Percentiles rank a stretch among this genome's conserved stretches.
These are phyloP conservation scores for Russula brevipes DNA, from an alignment of 768 basidiomycete species.

Conservation along the genomic window DNA sequence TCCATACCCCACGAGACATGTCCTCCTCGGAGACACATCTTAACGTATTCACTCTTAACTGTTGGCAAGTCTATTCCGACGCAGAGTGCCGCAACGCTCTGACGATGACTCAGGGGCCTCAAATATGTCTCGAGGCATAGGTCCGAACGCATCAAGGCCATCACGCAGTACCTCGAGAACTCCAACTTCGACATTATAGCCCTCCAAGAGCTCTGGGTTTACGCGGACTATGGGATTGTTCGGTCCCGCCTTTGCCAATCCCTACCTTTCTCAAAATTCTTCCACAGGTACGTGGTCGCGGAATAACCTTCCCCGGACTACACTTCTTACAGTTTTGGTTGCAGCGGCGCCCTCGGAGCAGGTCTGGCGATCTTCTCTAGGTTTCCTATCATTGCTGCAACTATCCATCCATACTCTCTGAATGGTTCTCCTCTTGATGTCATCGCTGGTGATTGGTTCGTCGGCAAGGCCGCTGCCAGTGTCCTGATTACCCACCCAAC, in stretches of 20 bases:
- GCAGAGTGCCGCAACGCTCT: neutral
- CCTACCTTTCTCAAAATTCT: slow-evolving; percentile 74
- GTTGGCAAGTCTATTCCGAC: slow-evolving; percentile 51
- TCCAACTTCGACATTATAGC: slow-evolving; percentile 72
- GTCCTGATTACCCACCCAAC: slow-evolving; percentile 65
- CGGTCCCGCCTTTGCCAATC: slow-evolving; percentile 47
- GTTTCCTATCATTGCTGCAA: slow-evolving; percentile 69
- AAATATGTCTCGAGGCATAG: slow-evolving; percentile 79
- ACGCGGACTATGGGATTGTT: slow-evolving; percentile 70
- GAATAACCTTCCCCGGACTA: neutral
- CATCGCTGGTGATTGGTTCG: slow-evolving; percentile 85
- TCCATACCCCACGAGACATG: slow-evolving; percentile 25
- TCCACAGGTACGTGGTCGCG: slow-evolving; percentile 54
- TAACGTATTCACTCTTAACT: slow-evolving; percentile 68
- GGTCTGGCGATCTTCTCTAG: slow-evolving; percentile 85
- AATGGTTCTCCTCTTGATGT: slow-evolving; percentile 83
- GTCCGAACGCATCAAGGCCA: slow-evolving; percentile 63
- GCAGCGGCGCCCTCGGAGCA: slow-evolving; percentile 85
- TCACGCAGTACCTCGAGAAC: slow-evolving; percentile 58
- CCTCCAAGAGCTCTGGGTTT: slow-evolving; percentile 87
- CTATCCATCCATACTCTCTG: slow-evolving; percentile 73
- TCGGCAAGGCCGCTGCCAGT: slow-evolving; percentile 82
- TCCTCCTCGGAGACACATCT: slow-evolving; percentile 39
- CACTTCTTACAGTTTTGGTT: slow-evolving; percentile 2
- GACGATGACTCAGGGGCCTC: slow-evolving; percentile 58